Conservation (phyloP, 2,329 filamentous ascomycete genomes). For the Fusarium nisikadoi region DNA sequence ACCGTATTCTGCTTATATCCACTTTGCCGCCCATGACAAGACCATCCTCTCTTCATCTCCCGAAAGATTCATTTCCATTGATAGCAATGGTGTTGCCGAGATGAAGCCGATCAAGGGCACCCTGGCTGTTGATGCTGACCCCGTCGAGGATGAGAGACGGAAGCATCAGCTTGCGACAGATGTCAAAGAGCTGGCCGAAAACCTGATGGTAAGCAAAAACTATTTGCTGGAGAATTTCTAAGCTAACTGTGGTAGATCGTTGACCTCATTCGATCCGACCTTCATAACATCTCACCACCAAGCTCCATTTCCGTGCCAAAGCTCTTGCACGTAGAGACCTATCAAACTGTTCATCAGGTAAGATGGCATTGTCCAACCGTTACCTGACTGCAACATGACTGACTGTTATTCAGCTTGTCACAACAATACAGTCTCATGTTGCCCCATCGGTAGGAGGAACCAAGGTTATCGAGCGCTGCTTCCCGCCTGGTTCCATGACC, state of each 20-base stretch:
- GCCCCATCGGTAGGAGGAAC: neutral
- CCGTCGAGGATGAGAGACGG: neutral
- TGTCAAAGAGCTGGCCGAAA: neutral
- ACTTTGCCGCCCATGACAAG: neutral
- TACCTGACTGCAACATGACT: accelerated
- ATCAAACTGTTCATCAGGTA: neutral
- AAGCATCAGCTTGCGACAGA: neutral
- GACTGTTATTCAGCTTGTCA: neutral
- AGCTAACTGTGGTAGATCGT: neutral
- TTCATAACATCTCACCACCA: neutral
- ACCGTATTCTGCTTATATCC: neutral
- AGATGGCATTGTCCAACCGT: accelerated
- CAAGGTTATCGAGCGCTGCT: neutral
- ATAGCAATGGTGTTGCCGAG: neutral
- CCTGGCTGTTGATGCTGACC: neutral
- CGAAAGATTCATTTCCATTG: neutral
- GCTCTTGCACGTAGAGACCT: neutral
- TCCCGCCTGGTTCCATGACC: neutral
- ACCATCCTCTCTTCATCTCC: neutral
- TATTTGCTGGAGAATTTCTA: accelerated
- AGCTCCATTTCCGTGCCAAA: neutral
- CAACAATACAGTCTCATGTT: neutral
- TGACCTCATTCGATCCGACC: neutral
- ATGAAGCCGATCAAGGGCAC: neutral
- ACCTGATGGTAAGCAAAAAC: neutral